These are phyloP conservation scores for Phragmites australis DNA, from an alignment of 176 grass and related monocot species.

Conservation along the genomic window DNA sequence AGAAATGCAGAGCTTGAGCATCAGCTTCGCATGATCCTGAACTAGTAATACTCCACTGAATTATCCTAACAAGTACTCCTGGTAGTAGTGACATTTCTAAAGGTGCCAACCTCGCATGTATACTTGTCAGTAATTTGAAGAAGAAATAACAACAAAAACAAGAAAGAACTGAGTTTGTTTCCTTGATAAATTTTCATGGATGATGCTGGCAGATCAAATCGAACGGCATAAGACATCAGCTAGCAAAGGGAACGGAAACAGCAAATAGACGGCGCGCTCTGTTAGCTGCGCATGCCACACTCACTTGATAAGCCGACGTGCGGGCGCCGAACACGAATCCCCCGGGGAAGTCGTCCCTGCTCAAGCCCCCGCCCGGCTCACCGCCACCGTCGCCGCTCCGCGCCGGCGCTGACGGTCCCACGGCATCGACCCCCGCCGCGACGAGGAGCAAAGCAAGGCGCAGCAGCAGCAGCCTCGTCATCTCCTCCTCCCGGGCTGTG, in stretches of 20 bases:
- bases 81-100: too few species aligned
- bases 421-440: not conserved
- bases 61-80: too few species aligned
- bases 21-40: not conserved
- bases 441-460: not conserved
- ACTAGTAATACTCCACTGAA: too few species aligned
- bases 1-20: not conserved
- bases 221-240: not conserved
- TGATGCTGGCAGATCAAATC: too few species aligned
- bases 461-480: not conserved
- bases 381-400: not conserved
- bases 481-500: not conserved
- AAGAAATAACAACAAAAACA: too few species aligned
- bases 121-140: too few species aligned
- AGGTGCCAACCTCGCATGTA: too few species aligned
- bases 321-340: slow-evolving; percentile 15
- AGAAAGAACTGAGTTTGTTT: too few species aligned
- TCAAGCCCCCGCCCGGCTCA: not conserved
- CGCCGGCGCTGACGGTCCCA: not conserved
- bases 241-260: not conserved
- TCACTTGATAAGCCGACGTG: slow-evolving; percentile 21
- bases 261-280: too few species aligned
- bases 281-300: too few species aligned
- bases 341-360: not conserved
- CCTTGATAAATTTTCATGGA: too few species aligned